Evolutionary conservation across 2,329 filamentous ascomycete species (phyloP).

Genomic region (Talaromyces albobiverticillius): DNA sequence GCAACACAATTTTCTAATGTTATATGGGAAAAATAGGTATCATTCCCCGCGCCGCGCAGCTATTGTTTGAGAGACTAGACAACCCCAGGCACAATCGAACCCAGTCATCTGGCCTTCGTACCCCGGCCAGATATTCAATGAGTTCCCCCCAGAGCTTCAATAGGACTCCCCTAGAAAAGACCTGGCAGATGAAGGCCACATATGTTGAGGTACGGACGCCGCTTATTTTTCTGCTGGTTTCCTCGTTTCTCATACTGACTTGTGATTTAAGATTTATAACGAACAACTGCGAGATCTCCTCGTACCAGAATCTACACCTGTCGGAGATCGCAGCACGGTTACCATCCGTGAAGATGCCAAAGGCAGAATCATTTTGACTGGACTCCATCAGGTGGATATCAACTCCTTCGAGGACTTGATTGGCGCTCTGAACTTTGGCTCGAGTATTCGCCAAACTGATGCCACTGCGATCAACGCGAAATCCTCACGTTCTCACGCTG

Average conservation of each 20-base stretch:
- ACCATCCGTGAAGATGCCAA: constrained; percentile 91
- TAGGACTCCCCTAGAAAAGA: constrained; percentile 60
- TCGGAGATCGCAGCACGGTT: constrained; percentile 71
- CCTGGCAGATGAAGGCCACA: constrained; percentile 88
- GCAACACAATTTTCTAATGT: no score
- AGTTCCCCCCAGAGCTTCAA: constrained; percentile 48
- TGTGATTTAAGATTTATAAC: constrained; percentile 75
- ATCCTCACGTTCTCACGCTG: constrained; percentile 94
- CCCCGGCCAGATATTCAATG: constrained; percentile 74
- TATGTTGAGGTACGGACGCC: constrained; percentile 68
- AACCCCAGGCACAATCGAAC: constrained; percentile 57
- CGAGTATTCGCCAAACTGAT: constrained; percentile 91
- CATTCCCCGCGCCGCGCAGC: constrained; percentile 84
- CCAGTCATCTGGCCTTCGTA: constrained; percentile 73
- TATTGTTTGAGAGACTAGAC: constrained; percentile 84
- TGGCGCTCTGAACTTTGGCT: constrained; percentile 85
- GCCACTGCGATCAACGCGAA: constrained; percentile 96
- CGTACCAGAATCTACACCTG: constrained; percentile 68
- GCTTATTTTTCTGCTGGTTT: neutral
- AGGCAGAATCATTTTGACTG: constrained; percentile 90
- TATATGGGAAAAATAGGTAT: no score
- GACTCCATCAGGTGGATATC: constrained; percentile 81
- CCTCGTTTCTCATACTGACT: constrained; percentile 4
- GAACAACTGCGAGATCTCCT: constrained; percentile 90
- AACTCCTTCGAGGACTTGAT: constrained; percentile 90